These are phyloP conservation scores for Alternaria sp. DNA, from an alignment of 2,329 filamentous ascomycete species.

Conservation along the genomic window DNA sequence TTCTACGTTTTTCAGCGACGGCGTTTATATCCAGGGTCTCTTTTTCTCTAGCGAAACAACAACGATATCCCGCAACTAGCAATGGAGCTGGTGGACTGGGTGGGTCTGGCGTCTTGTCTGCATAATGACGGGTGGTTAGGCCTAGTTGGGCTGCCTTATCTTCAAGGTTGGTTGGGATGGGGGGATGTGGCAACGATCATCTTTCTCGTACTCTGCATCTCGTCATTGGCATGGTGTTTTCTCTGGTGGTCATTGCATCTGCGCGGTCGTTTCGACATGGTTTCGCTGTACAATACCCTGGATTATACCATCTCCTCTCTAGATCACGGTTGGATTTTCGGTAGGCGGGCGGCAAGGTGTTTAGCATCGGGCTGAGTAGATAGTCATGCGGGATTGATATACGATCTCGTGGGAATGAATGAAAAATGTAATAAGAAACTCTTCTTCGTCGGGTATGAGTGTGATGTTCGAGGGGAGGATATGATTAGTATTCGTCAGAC, in stretches of 20 bases:
- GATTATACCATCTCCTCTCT: conserved; percentile 48
- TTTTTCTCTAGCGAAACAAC: conserved; percentile 1
- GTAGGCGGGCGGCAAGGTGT: not conserved
- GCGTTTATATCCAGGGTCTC: conserved; percentile 24
- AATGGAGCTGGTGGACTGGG: conserved; percentile 12
- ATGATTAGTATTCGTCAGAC: not conserved
- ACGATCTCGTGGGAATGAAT: not conserved
- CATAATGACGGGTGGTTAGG: not conserved
- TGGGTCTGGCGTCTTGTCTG: conserved; percentile 9
- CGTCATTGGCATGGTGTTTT: conserved; percentile 1
- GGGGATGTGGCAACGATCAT: not conserved
- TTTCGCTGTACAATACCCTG: conserved; percentile 42
- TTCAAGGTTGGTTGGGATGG: not conserved
- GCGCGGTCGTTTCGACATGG: conserved; percentile 17
- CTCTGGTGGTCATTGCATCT: conserved; percentile 4
- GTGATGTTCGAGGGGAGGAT: not conserved
- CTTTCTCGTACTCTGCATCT: not conserved
- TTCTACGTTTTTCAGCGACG: conserved; percentile 29
- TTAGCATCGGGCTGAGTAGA: not conserved
- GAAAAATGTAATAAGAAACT: not conserved
- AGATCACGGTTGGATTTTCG: conserved; percentile 17
- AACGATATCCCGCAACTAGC: conserved; percentile 20
- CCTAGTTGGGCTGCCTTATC: conserved; percentile 5
- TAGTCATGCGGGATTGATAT: not conserved
- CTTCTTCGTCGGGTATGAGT: not conserved